Base-by-base conservation (phyloP, 2,329 filamentous ascomycete genomes). In the Paraphoma chrysanthemicola region DNA sequence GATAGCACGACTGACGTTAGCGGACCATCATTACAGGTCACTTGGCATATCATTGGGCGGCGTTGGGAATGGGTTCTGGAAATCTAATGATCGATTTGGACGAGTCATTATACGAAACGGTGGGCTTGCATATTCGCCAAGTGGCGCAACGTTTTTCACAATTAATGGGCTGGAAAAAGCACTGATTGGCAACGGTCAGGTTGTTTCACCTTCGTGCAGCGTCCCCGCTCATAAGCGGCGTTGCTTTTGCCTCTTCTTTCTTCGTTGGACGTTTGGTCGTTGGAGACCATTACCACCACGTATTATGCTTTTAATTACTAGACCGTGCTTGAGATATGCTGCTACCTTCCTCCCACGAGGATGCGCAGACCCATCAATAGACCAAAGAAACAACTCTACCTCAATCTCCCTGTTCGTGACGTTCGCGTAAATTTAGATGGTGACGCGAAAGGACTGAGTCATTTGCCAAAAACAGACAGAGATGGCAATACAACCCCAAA, bases 1-100 rank as follows among this genome's bases (percentile, higher is more conserved):
- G 58, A 60, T 48, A 54, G 56, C 50, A 66, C 54, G 63, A 66
- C 41, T 66, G 59, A 66, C 47, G 63, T 63, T 44, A 39, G 58
- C 38, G 54, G 43, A 55, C 28, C 48, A 38, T 52, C 23, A 49
- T 50, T n/a, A 23, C 42, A 53, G 50, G 51, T 56, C 49, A 54
- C 31, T 53, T 39, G 56, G 46, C 39, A 51, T 54, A 47, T 51
- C 60, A 64, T 66, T 51, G 53, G 46, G 54, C 39, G 62, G 62
- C 60, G 62, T 65, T 59, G 50, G 39, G 39, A 45, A 45, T 7
- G 31, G 36, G 30, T 9, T 43, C 49, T 53, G 55, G 48, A 43
- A 45, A 33, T 53, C 36, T 48, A 36, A 48, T 8, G 36, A 43
- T 23, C 39, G 44, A 33, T 10, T 53, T 33, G n/a, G 36, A 38